Percentiles rank a stretch among this genome's conserved stretches.
phyloP scores from a whole-genome alignment of 1,284 basidiomycete species.

The Ustilago crameri region DNA sequence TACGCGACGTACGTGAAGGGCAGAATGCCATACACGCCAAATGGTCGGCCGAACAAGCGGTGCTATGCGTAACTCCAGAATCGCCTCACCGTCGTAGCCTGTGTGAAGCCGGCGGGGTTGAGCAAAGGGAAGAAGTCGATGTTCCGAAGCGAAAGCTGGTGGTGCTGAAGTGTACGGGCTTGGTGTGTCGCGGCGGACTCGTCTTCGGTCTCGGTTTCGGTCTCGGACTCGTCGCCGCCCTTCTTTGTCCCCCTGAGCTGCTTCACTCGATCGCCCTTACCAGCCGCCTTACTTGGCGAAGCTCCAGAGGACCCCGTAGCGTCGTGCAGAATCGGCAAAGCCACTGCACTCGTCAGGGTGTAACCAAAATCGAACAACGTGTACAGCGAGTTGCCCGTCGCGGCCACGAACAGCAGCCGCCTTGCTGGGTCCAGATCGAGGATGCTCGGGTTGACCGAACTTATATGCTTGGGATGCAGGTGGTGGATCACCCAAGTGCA shows the following conservation, averaged over 20 bases:
- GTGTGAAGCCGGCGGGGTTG: constrained; percentile 42
- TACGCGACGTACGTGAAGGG: constrained; percentile 44
- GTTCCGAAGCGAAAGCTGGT: constrained; percentile 47
- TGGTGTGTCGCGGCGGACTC: constrained; percentile 20
- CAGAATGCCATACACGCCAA: constrained; percentile 49
- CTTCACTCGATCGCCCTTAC: constrained; percentile 9
- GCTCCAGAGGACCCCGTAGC: constrained; percentile 1
- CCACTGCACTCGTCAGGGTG: constrained; percentile 45
- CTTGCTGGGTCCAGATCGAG: constrained; percentile 27
- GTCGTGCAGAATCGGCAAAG: constrained; percentile 44
- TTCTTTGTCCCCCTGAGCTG: constrained; percentile 5
- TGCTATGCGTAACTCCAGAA: constrained; percentile 55
- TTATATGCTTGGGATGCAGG: constrained; percentile 31
- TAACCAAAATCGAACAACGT: constrained; percentile 56
- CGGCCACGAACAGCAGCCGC: constrained; percentile 40
- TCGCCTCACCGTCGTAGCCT: constrained; percentile 35
- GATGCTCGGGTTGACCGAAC: constrained; percentile 34
- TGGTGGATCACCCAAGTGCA: constrained; percentile 36
- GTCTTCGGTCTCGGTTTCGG: constrained; percentile 36
- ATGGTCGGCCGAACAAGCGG: constrained; percentile 47
- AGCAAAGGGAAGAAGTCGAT: constrained; percentile 56
- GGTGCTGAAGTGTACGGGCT: constrained; percentile 12
- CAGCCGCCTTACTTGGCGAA: background rate
- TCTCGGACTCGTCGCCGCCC: constrained; percentile 23
- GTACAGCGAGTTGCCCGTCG: constrained; percentile 50